Conservation (phyloP, 1,284 basidiomycete species). For the Ganoderma meredithae region DNA sequence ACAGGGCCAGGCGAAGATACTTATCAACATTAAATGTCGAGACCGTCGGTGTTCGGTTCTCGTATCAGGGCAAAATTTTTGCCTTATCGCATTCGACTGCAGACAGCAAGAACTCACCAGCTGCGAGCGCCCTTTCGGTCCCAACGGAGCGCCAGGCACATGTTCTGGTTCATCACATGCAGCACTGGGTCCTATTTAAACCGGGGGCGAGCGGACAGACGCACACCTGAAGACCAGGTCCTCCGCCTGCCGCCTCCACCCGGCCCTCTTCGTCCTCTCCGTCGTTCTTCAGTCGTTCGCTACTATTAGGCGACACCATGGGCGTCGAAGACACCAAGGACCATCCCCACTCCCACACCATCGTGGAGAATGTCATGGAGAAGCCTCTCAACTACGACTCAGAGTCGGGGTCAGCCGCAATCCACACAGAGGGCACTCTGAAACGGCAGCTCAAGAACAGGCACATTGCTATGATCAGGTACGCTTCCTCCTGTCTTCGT, state of each 20-base stretch:
- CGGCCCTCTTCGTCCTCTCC: constrained; percentile 12
- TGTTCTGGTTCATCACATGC: constrained; percentile 6
- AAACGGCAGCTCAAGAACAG: constrained; percentile 48
- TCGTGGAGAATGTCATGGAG: constrained; percentile 26
- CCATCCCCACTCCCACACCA: constrained; percentile 21
- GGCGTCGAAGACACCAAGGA: constrained; percentile 30
- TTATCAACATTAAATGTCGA: background rate
- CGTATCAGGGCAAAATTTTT: constrained; percentile 9
- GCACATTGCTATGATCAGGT: constrained; percentile 51
- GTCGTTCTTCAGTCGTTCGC: constrained; percentile 9
- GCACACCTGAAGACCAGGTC: constrained; percentile 14
- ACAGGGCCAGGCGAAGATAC: background rate
- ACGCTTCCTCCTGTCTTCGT: constrained; percentile 9
- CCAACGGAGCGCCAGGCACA: constrained; percentile 10
- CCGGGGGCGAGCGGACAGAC: background rate
- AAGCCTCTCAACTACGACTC: constrained; percentile 32
- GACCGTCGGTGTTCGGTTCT: background rate
- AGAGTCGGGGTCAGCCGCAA: constrained; percentile 25
- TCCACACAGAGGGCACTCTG: constrained; percentile 32
- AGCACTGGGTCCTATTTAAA: constrained; percentile 25
- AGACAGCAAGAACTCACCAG: background rate
- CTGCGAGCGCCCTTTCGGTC: background rate
- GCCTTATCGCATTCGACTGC: constrained; percentile 16
- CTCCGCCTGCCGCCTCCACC: constrained; percentile 14
- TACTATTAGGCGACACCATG: constrained; percentile 23